Percentiles rank a stretch among this genome's conserved stretches.
phyloP scores from a whole-genome alignment of 2,329 filamentous ascomycete species.

The Alternaria conjuncta region DNA sequence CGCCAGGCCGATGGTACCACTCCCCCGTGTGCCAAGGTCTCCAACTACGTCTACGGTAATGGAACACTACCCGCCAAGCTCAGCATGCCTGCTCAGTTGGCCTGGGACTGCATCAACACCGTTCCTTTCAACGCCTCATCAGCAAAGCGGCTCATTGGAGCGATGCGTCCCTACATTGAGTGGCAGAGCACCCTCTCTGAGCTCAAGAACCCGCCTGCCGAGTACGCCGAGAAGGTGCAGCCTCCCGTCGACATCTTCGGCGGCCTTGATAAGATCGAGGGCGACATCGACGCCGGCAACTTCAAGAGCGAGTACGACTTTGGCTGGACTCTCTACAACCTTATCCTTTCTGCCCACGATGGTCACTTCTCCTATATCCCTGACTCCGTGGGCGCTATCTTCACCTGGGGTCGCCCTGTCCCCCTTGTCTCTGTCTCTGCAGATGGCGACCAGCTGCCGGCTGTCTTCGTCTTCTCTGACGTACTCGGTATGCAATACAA shows the following conservation, averaged over 20 bases:
- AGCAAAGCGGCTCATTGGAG: constrained; percentile 48
- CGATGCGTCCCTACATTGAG: constrained; percentile 52
- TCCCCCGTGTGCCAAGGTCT: constrained; percentile 43
- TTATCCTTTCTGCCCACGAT: constrained; percentile 66
- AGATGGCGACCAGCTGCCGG: constrained; percentile 65
- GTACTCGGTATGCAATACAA: constrained; percentile 53
- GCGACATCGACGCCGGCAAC: constrained; percentile 43
- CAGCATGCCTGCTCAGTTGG: constrained; percentile 52
- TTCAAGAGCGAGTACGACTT: constrained; percentile 54
- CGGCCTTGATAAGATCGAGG: constrained; percentile 49
- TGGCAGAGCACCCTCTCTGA: constrained; percentile 57
- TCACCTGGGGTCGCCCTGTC: constrained; percentile 57
- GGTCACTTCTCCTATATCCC: constrained; percentile 67
- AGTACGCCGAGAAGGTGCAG: constrained; percentile 56
- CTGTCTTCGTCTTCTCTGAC: constrained; percentile 62
- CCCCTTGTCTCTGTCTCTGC: constrained; percentile 66
- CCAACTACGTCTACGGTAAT: constrained; percentile 35
- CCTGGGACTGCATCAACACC: constrained; percentile 54
- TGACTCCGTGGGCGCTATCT: constrained; percentile 59
- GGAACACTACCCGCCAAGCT: constrained; percentile 14
- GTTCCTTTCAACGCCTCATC: constrained; percentile 54
- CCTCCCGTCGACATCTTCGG: constrained; percentile 52
- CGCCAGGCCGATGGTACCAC: constrained; percentile 34
- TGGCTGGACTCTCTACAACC: constrained; percentile 59
- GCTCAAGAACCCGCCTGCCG: constrained; percentile 53